These are phyloP conservation scores for Microdochium trichocladiopsis DNA, from an alignment of 2,329 filamentous ascomycete species.

Conservation along the genomic window DNA sequence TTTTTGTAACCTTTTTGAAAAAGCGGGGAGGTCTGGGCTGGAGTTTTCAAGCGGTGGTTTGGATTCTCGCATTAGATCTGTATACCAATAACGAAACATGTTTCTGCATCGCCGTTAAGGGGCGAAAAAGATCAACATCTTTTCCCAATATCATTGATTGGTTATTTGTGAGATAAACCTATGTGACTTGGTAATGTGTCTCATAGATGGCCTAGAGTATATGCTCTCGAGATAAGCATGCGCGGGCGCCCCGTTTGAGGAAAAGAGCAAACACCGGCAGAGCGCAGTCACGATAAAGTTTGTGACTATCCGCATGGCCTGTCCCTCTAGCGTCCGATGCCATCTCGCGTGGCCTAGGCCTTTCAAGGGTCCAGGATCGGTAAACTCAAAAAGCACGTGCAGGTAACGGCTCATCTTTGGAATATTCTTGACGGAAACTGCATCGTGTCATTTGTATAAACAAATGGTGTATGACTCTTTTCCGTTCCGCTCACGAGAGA, in stretches of 20 bases:
- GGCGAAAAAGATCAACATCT: neutral
- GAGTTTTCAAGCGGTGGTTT: conserved; percentile 1
- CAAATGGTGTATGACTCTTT: too few species aligned
- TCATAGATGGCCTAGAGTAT: neutral
- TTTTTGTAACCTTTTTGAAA: neutral
- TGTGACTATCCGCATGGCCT: too few species aligned
- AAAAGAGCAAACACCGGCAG: too few species aligned
- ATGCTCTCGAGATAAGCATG: neutral
- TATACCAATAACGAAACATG: neutral
- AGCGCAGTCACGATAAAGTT: too few species aligned
- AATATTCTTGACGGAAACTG: too few species aligned
- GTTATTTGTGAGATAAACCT: neutral
- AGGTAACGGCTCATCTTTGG: too few species aligned
- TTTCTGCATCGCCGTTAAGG: neutral
- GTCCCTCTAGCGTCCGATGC: too few species aligned
- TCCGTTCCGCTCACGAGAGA: too few species aligned
- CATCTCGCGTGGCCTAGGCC: too few species aligned
- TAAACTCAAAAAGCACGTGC: too few species aligned
- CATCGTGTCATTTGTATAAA: too few species aligned
- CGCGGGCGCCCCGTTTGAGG: neutral
- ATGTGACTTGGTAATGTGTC: neutral
- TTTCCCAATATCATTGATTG: neutral
- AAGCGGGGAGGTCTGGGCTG: neutral
- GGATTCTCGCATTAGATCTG: conserved; percentile 1
- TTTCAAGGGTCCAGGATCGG: too few species aligned